Evolutionary conservation across 2,329 filamentous ascomycete genomes (phyloP).

Genomic region (Gyromitra esculenta): DNA sequence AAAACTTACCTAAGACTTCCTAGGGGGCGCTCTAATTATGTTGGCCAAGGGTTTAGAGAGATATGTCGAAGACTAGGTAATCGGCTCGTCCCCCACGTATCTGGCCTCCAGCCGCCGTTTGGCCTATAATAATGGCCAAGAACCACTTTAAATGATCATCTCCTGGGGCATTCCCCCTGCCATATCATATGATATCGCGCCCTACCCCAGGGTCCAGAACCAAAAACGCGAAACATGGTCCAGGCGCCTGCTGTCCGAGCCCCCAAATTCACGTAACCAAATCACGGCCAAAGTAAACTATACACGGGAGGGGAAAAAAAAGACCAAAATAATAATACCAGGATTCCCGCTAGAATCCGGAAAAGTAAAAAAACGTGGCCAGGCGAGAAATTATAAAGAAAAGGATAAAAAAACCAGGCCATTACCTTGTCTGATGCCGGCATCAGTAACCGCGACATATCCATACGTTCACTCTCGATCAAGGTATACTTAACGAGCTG

Average conservation of each 20-base stretch:
- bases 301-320: background rate
- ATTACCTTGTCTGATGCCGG: background rate
- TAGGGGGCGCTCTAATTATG: background rate
- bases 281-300: background rate
- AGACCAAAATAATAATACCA: background rate
- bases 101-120: conserved; percentile 10
- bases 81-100: conserved; percentile 7
- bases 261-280: background rate
- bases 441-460: conserved; percentile 6
- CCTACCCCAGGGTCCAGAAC: conserved; percentile 16
- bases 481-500: conserved; percentile 3
- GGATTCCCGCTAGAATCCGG: background rate
- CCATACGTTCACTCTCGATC: conserved; percentile 1
- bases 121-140: conserved; percentile 9
- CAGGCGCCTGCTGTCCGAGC: conserved; percentile 31
- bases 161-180: conserved; percentile 7
- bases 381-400: background rate
- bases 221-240: conserved; percentile 27
- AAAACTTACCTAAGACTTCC: background rate
- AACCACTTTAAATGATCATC: conserved; percentile 20
- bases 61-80: background rate
- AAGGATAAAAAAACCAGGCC: background rate
- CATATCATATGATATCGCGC: conserved; percentile 22
- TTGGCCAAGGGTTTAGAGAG: background rate
- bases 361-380: conserved; percentile 12